Evolutionary conservation across 805 yeast species (phyloP).

Genomic region (Candida oleophila): DNA sequence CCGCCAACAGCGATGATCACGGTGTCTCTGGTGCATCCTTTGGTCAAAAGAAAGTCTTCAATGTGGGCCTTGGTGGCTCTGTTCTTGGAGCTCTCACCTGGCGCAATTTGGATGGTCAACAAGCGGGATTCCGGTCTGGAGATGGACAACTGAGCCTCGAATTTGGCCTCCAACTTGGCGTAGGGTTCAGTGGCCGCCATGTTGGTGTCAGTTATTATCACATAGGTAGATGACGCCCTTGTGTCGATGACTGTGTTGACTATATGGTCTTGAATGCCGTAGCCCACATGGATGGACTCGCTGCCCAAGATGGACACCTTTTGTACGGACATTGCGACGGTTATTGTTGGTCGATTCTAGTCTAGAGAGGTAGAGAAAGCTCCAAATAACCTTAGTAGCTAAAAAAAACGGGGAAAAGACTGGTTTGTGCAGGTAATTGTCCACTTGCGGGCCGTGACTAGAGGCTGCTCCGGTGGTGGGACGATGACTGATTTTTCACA

Average conservation of each 20-base stretch:
- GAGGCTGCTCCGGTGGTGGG: background rate
- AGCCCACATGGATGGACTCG: slow-evolving; percentile 88
- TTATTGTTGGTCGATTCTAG: too few species aligned
- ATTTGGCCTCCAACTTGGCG: slow-evolving; percentile 42
- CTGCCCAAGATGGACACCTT: slow-evolving; percentile 78
- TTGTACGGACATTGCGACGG: slow-evolving; percentile 27
- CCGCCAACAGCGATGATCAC: slow-evolving; percentile 95
- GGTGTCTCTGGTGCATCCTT: slow-evolving; percentile 96
- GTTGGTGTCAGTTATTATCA: slow-evolving; percentile 83
- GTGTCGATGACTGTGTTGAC: slow-evolving; percentile 61
- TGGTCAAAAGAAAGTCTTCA: slow-evolving; percentile 78
- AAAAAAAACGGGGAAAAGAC: too few species aligned
- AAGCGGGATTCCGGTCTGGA: slow-evolving; percentile 60
- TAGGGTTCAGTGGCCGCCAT: slow-evolving; percentile 66
- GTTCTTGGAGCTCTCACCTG: slow-evolving; percentile 90
- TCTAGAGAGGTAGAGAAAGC: too few species aligned
- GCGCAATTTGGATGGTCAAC: slow-evolving; percentile 72
- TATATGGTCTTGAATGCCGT: slow-evolving; percentile 71
- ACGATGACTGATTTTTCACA: slow-evolving; percentile 1
- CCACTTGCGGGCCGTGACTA: background rate
- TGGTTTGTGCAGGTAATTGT: too few species aligned
- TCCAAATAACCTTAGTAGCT: too few species aligned
- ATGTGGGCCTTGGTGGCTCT: slow-evolving; percentile 88
- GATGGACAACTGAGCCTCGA: slow-evolving; percentile 34
- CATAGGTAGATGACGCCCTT: slow-evolving; percentile 86